A percentile compares a stretch with the other conserved stretches of the same genome.
phyloP scores from a whole-genome alignment of 176 grass and related monocot species.

The Otatea glauca region DNA sequence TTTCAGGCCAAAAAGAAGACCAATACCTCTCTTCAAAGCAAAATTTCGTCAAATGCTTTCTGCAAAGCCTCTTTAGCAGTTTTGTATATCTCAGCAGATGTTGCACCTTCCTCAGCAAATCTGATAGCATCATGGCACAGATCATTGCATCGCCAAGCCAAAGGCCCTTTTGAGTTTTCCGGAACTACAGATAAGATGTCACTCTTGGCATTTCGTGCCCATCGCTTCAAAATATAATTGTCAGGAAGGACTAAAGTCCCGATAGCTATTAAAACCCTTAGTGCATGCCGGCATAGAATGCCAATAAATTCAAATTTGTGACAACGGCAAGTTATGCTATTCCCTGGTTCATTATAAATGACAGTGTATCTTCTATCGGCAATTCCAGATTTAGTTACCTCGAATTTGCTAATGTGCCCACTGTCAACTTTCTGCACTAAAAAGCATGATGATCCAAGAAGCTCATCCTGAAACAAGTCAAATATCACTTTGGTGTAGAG shows the following conservation, averaged over 20 bases:
- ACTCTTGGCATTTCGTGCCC: background rate
- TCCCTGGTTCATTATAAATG: background rate
- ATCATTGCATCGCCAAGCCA: background rate
- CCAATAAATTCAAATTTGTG: slow-evolving; percentile 64
- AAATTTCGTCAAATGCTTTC: background rate
- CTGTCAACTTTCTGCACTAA: background rate
- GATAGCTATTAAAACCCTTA: slow-evolving; percentile 35
- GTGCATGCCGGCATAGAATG: slow-evolving; percentile 52
- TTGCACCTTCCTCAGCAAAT: background rate
- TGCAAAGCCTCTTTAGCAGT: background rate
- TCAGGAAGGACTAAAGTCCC: background rate
- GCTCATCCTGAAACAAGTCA: background rate
- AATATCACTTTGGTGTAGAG: slow-evolving; percentile 38
- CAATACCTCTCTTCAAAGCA: background rate
- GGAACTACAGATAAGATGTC: background rate
- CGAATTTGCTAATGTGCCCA: background rate
- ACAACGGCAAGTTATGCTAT: background rate
- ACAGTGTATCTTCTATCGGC: background rate
- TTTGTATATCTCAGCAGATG: background rate
- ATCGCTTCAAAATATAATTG: background rate
- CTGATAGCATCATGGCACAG: background rate
- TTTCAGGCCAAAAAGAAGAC: background rate
- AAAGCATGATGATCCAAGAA: background rate
- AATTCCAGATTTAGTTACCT: background rate
- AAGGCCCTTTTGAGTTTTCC: background rate